Base-by-base conservation (phyloP, 2,329 filamentous ascomycete genomes). In the Calonectria naviculata region DNA sequence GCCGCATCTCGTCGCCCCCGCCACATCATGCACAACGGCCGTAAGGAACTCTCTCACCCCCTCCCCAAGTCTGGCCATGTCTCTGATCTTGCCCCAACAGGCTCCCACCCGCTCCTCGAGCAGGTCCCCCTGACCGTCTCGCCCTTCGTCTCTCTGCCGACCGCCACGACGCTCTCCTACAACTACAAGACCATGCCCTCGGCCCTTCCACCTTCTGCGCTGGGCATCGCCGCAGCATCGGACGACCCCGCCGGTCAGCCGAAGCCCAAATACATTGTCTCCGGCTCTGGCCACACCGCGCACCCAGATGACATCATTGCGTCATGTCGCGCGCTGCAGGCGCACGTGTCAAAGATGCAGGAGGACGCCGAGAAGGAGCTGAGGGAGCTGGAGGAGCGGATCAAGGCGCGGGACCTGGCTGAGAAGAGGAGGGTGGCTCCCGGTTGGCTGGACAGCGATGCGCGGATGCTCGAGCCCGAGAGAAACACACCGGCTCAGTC, bases 41-140 rank as follows among this genome's bases (percentile, higher is more conserved):
- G 84, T 84, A 77, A 72, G 82, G 44, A 71, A 80, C 60, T 24
- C 12, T 56, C 42, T 15, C 46, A 15, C 19, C n/a, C 34, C 29
- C 54, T 49, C 28, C 61, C 26, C 44, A 62, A 24, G n/a, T n/a
- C 54, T 65, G 34, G 36, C 34, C n/a, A 24, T 52, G 13, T 17
- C 17, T 58, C 70, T 78, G 69, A 79, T 74, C 29, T 58, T 47
- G 31, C 44, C 65, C 65, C 10, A 42, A n/a, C 73, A 95, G 93
- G 90, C 75, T 92, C 95, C 19, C 95, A 98, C 84, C 94, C 93
- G 19, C 91, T 98, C 74, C 91, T 99, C 56, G 94, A 95, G 75
- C 97, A 99, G 85, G 92, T 98, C 46, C 95, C 97, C 34, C 87
- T 99, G 67, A 97, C 95, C 61, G 95, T 98, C 52, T 98, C 96